Conservation (phyloP, 345 rosid species). For the Ceriops zippeliana region DNA sequence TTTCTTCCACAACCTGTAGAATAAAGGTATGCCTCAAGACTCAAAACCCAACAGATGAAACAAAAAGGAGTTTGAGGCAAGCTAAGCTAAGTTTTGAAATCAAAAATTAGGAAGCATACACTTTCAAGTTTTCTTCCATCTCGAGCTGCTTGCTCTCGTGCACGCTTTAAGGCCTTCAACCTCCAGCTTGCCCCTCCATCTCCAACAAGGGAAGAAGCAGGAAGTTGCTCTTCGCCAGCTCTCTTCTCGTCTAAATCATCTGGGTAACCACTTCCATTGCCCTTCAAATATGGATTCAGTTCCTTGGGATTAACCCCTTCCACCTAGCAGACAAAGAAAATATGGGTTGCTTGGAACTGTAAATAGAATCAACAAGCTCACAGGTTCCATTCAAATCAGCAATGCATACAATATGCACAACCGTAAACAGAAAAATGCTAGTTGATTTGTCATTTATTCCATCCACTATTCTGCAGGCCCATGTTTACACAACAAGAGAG, state of each 20-base stretch:
- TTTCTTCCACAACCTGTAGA: conserved; percentile 72
- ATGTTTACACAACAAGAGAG: too few relatives aligned
- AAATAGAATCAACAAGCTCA: conserved; percentile 1
- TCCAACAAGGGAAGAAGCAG: conserved; percentile 60
- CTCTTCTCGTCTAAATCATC: conserved; percentile 50
- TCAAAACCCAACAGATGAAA: conserved; percentile 6
- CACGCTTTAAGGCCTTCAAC: conserved; percentile 81
- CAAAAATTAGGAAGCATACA: conserved; percentile 30
- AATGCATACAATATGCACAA: background rate
- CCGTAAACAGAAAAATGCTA: too few relatives aligned
- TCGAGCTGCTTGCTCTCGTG: conserved; percentile 86
- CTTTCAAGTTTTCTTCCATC: conserved; percentile 68
- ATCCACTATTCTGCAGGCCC: too few relatives aligned
- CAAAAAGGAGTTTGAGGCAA: conserved; percentile 10
- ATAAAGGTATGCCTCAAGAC: conserved; percentile 10
- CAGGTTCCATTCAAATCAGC: background rate
- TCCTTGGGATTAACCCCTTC: conserved; percentile 64
- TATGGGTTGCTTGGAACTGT: background rate
- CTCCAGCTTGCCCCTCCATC: conserved; percentile 99
- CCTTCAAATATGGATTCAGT: conserved; percentile 76
- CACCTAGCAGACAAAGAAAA: conserved; percentile 28
- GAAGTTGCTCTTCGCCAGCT: conserved; percentile 36
- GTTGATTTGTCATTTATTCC: too few relatives aligned
- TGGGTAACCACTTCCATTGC: conserved; percentile 79
- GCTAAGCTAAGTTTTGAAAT: background rate